These are phyloP conservation scores for Aspergillus sp. DNA, from an alignment of 2,329 filamentous ascomycete genomes.

Conservation along the genomic window DNA sequence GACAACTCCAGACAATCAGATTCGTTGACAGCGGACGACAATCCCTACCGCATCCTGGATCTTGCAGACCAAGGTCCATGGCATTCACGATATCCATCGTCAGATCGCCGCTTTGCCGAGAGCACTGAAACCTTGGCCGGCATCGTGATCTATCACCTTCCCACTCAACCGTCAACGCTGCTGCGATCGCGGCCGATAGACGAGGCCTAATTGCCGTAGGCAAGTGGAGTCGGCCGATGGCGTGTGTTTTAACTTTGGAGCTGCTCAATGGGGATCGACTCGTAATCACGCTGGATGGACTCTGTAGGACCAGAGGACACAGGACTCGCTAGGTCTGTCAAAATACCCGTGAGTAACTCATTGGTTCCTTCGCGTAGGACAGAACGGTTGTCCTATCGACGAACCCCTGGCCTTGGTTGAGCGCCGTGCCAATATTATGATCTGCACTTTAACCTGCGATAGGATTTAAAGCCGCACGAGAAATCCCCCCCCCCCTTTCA, in stretches of 20 bases:
- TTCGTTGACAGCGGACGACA: neutral
- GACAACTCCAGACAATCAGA: conserved; percentile 1
- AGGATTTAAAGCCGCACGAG: conserved; percentile 1
- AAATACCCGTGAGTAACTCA: neutral
- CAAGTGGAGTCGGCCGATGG: neutral
- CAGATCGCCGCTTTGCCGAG: neutral
- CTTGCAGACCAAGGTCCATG: neutral
- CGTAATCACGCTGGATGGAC: no score
- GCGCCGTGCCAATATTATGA: conserved; percentile 4
- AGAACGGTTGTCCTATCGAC: neutral
- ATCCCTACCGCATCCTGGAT: neutral
- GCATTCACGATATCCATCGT: neutral
- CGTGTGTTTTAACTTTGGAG: neutral
- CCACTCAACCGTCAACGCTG: neutral
- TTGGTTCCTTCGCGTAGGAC: neutral
- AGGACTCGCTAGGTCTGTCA: no score
- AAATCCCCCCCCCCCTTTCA: no score
- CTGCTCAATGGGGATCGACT: no score
- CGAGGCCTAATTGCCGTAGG: neutral
- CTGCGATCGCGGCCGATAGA: neutral
- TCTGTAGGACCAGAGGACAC: no score
- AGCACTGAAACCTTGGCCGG: neutral
- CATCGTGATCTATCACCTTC: neutral
- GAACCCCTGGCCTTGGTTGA: neutral
- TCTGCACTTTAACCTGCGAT: conserved; percentile 3